These are phyloP conservation scores for Lasiosphaeris hirsuta DNA, from an alignment of 495 filamentous ascomycete genomes.

Conservation along the genomic window DNA sequence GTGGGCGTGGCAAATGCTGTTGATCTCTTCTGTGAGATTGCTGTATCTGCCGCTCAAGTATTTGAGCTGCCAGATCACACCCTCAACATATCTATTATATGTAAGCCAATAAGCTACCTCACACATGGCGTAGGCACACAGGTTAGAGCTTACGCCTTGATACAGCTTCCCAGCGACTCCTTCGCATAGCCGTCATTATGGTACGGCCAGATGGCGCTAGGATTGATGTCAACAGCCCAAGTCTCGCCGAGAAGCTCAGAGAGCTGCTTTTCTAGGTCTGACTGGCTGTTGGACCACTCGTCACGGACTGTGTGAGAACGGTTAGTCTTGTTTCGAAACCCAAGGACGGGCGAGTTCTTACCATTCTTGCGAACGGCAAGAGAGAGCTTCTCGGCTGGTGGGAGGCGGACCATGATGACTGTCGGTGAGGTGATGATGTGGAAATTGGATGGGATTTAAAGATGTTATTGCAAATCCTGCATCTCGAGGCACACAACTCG, in stretches of 20 bases:
- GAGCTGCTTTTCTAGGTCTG: slow-evolving; percentile 40
- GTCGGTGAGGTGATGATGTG: background rate
- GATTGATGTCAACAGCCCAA: slow-evolving; percentile 49
- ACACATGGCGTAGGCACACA: too few relatives aligned
- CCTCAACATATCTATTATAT: slow-evolving; percentile 40
- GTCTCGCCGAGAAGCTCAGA: slow-evolving; percentile 38
- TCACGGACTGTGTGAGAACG: slow-evolving; percentile 42
- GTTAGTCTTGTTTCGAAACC: slow-evolving; percentile 3
- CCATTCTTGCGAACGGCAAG: slow-evolving; percentile 52
- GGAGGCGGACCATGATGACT: slow-evolving; percentile 36
- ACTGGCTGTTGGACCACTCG: slow-evolving; percentile 47
- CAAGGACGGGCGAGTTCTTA: slow-evolving; percentile 21
- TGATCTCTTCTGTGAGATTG: slow-evolving; percentile 43
- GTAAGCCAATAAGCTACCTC: too few relatives aligned
- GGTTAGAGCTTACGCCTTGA: slow-evolving; percentile 35
- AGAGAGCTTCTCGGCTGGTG: slow-evolving; percentile 50
- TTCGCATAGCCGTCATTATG: slow-evolving; percentile 47
- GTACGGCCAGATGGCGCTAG: slow-evolving; percentile 46
- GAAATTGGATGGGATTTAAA: background rate
- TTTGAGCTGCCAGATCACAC: slow-evolving; percentile 39
- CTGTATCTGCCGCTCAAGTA: slow-evolving; percentile 33
- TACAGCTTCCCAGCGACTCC: slow-evolving; percentile 42
- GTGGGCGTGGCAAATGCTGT: slow-evolving; percentile 43
- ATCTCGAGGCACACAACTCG: background rate
- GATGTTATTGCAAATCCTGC: background rate